phyloP scores from a whole-genome alignment of 257 asterid genomes.

The Primulina eburnea region DNA sequence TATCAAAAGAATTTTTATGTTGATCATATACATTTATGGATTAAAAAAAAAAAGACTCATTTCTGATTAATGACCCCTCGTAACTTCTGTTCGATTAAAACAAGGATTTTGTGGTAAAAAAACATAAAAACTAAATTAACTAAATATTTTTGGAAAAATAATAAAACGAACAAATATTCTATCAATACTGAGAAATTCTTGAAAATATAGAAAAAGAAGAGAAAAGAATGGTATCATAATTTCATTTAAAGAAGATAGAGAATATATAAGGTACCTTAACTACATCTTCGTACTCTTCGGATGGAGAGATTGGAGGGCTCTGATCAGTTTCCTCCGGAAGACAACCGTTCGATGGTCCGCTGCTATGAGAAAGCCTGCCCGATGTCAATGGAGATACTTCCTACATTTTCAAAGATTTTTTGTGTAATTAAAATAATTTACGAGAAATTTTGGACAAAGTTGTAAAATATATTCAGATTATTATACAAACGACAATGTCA shows the following conservation, averaged over 20 bases:
- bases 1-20: too few species aligned
- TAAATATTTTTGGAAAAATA: too few species aligned
- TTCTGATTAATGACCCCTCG: neutral
- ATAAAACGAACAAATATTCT: neutral
- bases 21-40: neutral
- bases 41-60: neutral
- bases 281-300: slow-evolving; percentile 90
- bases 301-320: slow-evolving; percentile 87
- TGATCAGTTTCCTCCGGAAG: slow-evolving; percentile 72
- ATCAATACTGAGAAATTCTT: neutral
- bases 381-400: slow-evolving; percentile 95
- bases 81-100: neutral
- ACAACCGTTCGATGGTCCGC: slow-evolving; percentile 86
- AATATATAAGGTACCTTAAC: slow-evolving; percentile 53
- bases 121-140: neutral
- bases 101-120: neutral
- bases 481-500: too few species aligned
- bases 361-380: slow-evolving; percentile 96
- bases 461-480: neutral
- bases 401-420: slow-evolving; percentile 34
- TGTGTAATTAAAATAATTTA: too few species aligned
- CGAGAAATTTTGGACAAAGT: too few species aligned
- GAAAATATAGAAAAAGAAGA: neutral
- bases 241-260: neutral
- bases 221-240: neutral